Percentiles rank a stretch among this genome's conserved stretches.
phyloP scores from a whole-genome alignment of 2,329 filamentous ascomycete genomes.

The Hypoxylon sp. region DNA sequence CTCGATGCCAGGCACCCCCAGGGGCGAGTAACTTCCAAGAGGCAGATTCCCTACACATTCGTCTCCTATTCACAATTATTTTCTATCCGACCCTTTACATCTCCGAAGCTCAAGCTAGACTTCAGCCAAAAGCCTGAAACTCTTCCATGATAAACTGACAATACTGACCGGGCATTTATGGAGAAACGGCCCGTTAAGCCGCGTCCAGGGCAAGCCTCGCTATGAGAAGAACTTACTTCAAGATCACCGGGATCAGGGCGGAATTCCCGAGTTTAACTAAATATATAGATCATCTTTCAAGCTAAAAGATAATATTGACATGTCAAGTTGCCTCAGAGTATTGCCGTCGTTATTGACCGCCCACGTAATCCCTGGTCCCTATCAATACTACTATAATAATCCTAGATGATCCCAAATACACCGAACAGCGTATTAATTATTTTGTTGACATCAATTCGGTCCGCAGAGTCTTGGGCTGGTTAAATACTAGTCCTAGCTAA shows the following conservation, averaged over 20 bases:
- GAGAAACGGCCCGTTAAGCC: constrained; percentile 42
- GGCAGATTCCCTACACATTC: constrained; percentile 10
- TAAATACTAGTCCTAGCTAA: constrained; percentile 25
- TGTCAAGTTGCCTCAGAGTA: constrained; percentile 24
- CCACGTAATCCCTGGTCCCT: constrained; percentile 29
- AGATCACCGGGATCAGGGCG: constrained; percentile 33
- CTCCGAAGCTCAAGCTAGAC: constrained; percentile 28
- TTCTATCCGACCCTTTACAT: constrained; percentile 26
- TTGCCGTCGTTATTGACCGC: constrained; percentile 27
- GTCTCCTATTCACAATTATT: constrained; percentile 24
- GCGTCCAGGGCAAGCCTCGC: constrained; percentile 28
- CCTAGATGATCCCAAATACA: constrained; percentile 14
- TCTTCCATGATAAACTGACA: constrained; percentile 29
- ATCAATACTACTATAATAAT: constrained; percentile 15
- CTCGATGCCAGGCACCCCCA: constrained; percentile 32
- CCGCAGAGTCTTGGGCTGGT: constrained; percentile 34
- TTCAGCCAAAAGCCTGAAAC: constrained; percentile 45
- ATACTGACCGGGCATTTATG: constrained; percentile 41
- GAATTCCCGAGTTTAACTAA: constrained; percentile 35
- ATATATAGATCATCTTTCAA: constrained; percentile 22
- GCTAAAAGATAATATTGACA: constrained; percentile 18
- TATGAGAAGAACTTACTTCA: constrained; percentile 9
- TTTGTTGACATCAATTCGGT: constrained; percentile 31
- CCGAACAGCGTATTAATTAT: constrained; percentile 20
- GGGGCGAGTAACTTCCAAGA: constrained; percentile 26